A percentile compares a stretch with the other conserved stretches of the same genome.
phyloP scores from a whole-genome alignment of 1,139 yeast genomes.

The Blastobotrys malaysiensis region DNA sequence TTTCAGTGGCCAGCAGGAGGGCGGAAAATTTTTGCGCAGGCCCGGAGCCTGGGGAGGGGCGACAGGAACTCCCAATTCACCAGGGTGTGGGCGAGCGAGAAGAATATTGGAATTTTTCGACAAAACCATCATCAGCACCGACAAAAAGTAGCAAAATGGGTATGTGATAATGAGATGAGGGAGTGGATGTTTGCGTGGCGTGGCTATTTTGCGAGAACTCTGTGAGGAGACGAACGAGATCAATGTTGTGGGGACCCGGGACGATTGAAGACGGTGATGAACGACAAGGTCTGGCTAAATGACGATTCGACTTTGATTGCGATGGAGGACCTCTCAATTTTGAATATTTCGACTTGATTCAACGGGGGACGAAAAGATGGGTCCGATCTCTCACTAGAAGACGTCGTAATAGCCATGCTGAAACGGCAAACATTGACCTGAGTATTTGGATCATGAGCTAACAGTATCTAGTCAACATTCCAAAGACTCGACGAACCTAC shows the following conservation, averaged over 20 bases:
- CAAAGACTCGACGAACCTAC: constrained; percentile 99
- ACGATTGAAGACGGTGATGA: background rate
- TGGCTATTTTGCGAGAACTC: background rate
- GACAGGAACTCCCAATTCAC: background rate
- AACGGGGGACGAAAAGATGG: no score
- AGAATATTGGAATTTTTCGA: background rate
- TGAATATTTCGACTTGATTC: no score
- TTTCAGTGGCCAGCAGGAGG: background rate
- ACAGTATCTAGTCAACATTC: constrained; percentile 81
- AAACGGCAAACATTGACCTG: background rate
- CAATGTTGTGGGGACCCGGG: background rate
- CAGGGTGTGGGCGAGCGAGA: background rate
- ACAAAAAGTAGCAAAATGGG: background rate
- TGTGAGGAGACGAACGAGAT: background rate
- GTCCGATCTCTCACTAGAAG: background rate
- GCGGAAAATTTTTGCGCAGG: background rate
- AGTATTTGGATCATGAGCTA: background rate
- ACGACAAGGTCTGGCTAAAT: background rate
- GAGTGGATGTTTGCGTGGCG: background rate
- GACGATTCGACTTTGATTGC: no score
- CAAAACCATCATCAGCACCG: background rate
- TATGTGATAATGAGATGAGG: background rate
- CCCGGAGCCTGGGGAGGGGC: background rate
- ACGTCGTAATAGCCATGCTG: no score
- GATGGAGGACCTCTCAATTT: no score